phyloP scores from a whole-genome alignment of 106 monocot species.

The Apostasia ramifera region DNA sequence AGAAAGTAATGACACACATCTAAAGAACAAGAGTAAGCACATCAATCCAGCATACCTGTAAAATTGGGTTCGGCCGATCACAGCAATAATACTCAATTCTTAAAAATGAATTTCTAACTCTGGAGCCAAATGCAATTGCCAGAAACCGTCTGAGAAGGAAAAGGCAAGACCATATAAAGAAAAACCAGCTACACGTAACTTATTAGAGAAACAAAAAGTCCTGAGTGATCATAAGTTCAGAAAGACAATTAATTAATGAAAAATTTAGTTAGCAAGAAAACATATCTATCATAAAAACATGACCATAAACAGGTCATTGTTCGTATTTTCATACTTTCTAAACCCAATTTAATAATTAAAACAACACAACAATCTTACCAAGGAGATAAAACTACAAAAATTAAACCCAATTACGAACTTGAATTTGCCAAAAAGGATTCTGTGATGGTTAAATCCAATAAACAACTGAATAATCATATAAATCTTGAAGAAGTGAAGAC shows the following conservation, averaged over 20 bases:
- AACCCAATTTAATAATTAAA: neutral
- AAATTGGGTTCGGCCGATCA: conserved; percentile 84
- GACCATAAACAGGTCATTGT: neutral
- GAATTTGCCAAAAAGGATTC: no score
- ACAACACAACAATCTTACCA: neutral
- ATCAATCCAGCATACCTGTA: conserved; percentile 47
- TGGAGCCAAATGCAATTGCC: conserved; percentile 45
- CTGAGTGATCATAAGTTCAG: no score
- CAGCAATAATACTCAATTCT: conserved; percentile 78
- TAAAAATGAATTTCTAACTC: conserved; percentile 51
- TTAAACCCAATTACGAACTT: no score
- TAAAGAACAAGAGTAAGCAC: neutral
- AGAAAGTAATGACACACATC: neutral
- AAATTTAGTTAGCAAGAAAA: neutral
- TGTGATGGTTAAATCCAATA: no score
- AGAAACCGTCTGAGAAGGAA: conserved; percentile 57
- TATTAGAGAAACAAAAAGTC: no score
- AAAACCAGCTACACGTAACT: neutral
- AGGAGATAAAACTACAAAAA: neutral
- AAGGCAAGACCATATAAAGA: conserved; percentile 2
- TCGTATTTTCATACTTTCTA: neutral
- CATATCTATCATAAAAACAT: neutral
- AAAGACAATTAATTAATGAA: no score
- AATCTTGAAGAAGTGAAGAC: neutral
- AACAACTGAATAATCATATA: neutral